A percentile compares a stretch with the other conserved stretches of the same genome.
Evolutionary conservation across 2,329 filamentous ascomycete species (phyloP).

Genomic region (Colletotrichum falcatum): DNA sequence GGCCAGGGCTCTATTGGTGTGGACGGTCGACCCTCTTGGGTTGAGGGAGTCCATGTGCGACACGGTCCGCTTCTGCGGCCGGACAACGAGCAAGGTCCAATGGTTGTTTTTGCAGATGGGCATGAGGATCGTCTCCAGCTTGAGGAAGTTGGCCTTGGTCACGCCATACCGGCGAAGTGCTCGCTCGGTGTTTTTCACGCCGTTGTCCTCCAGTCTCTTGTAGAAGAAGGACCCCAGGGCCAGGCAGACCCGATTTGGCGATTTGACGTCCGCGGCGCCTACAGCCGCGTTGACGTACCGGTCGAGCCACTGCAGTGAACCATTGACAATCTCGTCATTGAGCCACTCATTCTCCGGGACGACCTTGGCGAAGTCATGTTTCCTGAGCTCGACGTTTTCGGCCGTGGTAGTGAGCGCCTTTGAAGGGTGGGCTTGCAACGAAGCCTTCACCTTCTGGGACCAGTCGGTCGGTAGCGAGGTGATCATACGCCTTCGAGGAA

Average conservation of each 20-base stretch:
- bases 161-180: constrained; percentile 70
- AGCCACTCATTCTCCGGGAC: constrained; percentile 72
- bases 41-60: constrained; percentile 78
- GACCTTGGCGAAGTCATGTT: constrained; percentile 74
- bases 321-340: constrained; percentile 82
- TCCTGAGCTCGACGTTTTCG: constrained; percentile 44
- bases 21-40: constrained; percentile 51
- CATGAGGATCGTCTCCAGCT: constrained; percentile 76
- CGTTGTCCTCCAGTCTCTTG: constrained; percentile 62
- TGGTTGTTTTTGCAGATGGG: constrained; percentile 75
- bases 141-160: constrained; percentile 69
- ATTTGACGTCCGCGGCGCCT: constrained; percentile 58
- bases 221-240: constrained; percentile 77
- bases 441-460: constrained; percentile 19
- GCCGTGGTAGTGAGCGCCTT: constrained; percentile 32
- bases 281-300: constrained; percentile 67
- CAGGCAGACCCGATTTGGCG: constrained; percentile 67
- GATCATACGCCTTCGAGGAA: constrained; percentile 28
- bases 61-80: constrained; percentile 69
- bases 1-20: constrained; percentile 57
- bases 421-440: constrained; percentile 7
- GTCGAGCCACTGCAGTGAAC: constrained; percentile 71
- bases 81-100: constrained; percentile 79
- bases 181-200: constrained; percentile 61
- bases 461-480: constrained; percentile 28